A percentile compares a stretch with the other conserved stretches of the same genome.
Evolutionary conservation across 2,329 filamentous ascomycete genomes (phyloP).

Genomic region (Penicillium sp.): DNA sequence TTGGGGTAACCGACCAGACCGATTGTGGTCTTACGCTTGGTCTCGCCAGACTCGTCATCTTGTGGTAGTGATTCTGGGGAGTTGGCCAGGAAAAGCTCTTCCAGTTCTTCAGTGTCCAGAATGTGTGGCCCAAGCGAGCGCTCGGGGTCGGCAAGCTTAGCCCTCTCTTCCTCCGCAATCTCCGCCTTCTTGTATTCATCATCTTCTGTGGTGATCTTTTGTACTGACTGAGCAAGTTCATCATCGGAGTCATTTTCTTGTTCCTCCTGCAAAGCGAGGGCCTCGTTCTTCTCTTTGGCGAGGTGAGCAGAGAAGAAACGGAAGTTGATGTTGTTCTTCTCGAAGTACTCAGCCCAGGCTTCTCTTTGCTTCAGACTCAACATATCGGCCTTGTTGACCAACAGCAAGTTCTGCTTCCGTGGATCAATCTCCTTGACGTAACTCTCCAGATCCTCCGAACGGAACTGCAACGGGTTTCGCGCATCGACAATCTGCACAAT

Average conservation of each 20-base stretch:
- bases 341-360: conserved; percentile 84
- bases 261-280: conserved; percentile 55
- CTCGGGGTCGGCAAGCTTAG: conserved; percentile 25
- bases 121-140: conserved; percentile 65
- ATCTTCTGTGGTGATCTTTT: conserved; percentile 43
- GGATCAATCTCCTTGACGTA: conserved; percentile 93
- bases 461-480: conserved; percentile 87
- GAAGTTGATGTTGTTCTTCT: conserved; percentile 77
- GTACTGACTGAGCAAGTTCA: conserved; percentile 50
- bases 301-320: conserved; percentile 94
- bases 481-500: conserved; percentile 98
- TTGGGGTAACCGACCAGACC: conserved; percentile 97
- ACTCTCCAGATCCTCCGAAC: conserved; percentile 85
- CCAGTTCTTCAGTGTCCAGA: conserved; percentile 87
- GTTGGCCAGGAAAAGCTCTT: conserved; percentile 80
- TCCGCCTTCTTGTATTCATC: conserved; percentile 30
- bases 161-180: conserved; percentile 17
- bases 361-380: conserved; percentile 83
- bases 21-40: conserved; percentile 72
- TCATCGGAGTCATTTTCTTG: conserved; percentile 33
- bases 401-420: conserved; percentile 82
- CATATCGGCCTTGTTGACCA: conserved; percentile 99
- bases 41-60: conserved; percentile 47
- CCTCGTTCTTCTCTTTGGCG: conserved; percentile 85
- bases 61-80: conserved; percentile 55